A percentile compares a stretch with the other conserved stretches of the same genome.
These are phyloP conservation scores for Eucalyptus erythrocorys DNA, from an alignment of 345 rosid species.

Conservation along the genomic window DNA sequence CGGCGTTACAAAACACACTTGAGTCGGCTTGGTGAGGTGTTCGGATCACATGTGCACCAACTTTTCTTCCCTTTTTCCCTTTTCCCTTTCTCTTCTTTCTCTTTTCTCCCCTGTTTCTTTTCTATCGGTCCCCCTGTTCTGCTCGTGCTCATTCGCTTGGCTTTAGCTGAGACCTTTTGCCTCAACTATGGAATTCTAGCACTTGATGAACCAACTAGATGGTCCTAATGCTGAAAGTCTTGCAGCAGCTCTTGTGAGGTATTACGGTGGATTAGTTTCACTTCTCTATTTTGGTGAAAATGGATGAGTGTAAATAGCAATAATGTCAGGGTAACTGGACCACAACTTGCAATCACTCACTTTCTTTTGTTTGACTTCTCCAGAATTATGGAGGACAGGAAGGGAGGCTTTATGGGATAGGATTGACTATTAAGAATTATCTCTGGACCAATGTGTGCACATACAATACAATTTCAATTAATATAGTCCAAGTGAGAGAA, in stretches of 20 bases:
- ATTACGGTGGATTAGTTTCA: background rate
- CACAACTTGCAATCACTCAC: background rate
- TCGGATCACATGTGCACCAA: too few species aligned
- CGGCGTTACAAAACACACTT: too few species aligned
- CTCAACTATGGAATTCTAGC: slow-evolving; percentile 94
- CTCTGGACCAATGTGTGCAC: too few species aligned
- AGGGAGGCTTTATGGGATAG: too few species aligned
- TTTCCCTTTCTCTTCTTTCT: too few species aligned
- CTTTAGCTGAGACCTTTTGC: slow-evolving; percentile 95
- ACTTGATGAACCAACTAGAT: slow-evolving; percentile 94
- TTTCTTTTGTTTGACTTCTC: background rate
- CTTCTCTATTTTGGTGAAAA: background rate
- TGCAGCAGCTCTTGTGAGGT: slow-evolving; percentile 91
- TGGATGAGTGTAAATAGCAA: background rate
- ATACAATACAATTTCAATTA: too few species aligned
- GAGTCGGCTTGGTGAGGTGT: too few species aligned
- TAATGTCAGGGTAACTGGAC: background rate
- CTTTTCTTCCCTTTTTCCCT: too few species aligned
- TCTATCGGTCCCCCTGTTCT: too few species aligned
- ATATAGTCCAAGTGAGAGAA: too few species aligned
- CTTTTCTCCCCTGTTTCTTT: too few species aligned
- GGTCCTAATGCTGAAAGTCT: slow-evolving; percentile 94
- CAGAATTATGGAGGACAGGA: slow-evolving; percentile 94
- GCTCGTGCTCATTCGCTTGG: slow-evolving; percentile 82
- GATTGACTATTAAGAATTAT: too few species aligned